These are phyloP conservation scores for Jaapia argillacea DNA, from an alignment of 768 basidiomycete genomes.

Conservation along the genomic window DNA sequence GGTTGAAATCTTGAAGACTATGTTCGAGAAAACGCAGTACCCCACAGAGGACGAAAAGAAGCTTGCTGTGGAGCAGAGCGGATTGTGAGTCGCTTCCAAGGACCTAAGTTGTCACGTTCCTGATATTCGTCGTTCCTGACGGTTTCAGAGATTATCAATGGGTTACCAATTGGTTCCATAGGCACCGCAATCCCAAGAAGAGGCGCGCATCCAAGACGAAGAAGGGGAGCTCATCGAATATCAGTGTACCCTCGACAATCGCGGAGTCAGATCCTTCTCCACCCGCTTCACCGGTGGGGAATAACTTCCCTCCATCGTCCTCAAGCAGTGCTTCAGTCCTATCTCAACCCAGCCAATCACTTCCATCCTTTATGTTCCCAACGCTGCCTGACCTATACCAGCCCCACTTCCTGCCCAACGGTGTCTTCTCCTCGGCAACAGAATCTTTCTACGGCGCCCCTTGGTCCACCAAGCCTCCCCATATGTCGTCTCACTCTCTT, in stretches of 20 bases:
- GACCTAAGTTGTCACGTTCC: too few relatives aligned
- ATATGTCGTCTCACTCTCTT: too few relatives aligned
- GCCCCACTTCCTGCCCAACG: too few relatives aligned
- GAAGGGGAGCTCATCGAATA: neutral
- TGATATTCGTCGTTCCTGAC: too few relatives aligned
- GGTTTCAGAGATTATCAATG: slow-evolving; percentile 9
- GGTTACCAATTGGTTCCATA: slow-evolving; percentile 13
- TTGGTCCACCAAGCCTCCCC: too few relatives aligned
- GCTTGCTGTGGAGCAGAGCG: slow-evolving; percentile 8
- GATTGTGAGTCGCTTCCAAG: slow-evolving; percentile 9
- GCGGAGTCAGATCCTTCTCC: too few relatives aligned
- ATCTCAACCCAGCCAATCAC: too few relatives aligned
- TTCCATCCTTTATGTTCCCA: slow-evolving; percentile 3
- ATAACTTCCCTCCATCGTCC: too few relatives aligned
- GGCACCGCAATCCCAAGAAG: slow-evolving; percentile 5
- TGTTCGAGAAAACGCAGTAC: slow-evolving; percentile 5
- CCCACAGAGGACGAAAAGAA: slow-evolving; percentile 8
- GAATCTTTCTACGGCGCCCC: too few relatives aligned
- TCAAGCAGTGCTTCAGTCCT: too few relatives aligned
- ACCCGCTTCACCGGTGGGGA: too few relatives aligned
- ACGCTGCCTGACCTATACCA: neutral
- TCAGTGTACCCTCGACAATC: neutral
- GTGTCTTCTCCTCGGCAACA: too few relatives aligned
- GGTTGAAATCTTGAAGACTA: slow-evolving; percentile 4
- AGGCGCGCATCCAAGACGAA: neutral